Conservation (phyloP, 805 yeast genomes). For the Yamadazyma ubonensis region DNA sequence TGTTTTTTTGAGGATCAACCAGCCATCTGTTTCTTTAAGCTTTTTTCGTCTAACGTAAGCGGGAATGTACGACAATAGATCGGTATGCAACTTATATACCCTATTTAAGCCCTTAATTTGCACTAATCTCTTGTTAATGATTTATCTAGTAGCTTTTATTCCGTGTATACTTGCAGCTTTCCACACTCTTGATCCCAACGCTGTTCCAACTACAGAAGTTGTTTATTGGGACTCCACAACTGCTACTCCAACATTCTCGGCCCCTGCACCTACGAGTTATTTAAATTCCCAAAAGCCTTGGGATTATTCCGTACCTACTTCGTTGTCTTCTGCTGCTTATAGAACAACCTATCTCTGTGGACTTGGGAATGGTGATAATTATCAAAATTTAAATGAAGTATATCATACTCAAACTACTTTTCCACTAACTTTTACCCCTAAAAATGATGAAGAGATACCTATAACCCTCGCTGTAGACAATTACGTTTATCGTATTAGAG, state of each 20-base stretch:
- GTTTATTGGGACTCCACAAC: neutral
- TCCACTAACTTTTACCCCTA: conserved; percentile 3
- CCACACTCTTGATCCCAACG: conserved; percentile 2
- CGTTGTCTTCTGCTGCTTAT: too few species aligned
- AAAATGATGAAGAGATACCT: conserved; percentile 1
- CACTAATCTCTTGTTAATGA: neutral
- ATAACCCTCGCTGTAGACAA: conserved; percentile 3
- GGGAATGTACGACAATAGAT: conserved; percentile 1
- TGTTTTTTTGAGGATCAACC: too few species aligned
- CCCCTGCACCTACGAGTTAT: neutral
- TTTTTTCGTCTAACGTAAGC: neutral
- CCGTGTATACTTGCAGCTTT: neutral
- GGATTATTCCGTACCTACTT: neutral
- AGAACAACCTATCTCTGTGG: conserved; percentile 5
- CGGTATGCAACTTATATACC: neutral
- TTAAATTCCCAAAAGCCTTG: neutral
- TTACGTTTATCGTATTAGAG: conserved; percentile 2
- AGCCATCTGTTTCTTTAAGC: neutral
- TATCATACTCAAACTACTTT: conserved; percentile 6
- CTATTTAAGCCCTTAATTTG: neutral
- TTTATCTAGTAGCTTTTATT: neutral
- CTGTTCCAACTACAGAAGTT: neutral
- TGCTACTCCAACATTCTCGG: neutral
- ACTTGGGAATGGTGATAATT: neutral
- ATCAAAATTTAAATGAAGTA: neutral